Evolutionary conservation across 305 asterid genomes (phyloP).

Genomic region (Stenogyne calaminthoides): DNA sequence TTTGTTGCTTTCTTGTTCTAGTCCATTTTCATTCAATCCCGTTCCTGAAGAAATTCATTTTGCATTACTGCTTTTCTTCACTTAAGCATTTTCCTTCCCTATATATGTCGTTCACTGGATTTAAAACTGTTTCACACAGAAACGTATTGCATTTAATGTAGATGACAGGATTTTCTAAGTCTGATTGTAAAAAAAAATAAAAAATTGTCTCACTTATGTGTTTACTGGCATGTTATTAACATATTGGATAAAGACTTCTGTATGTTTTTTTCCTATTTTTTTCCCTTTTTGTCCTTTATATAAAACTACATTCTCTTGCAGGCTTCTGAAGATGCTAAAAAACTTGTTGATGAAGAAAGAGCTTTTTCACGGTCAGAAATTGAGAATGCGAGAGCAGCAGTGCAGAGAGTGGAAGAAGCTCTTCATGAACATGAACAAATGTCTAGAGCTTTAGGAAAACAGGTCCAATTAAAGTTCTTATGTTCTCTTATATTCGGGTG

Average conservation of each 20-base stretch:
- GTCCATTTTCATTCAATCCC: neutral
- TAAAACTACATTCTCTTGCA: slow-evolving; percentile 30
- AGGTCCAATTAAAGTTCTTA: slow-evolving; percentile 49
- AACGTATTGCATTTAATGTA: neutral
- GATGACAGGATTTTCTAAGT: neutral
- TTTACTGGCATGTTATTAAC: neutral
- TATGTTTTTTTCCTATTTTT: neutral
- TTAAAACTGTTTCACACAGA: neutral
- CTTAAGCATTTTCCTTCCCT: neutral
- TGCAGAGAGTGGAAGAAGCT: slow-evolving; percentile 97
- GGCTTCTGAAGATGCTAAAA: slow-evolving; percentile 99
- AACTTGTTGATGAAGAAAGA: slow-evolving; percentile 87
- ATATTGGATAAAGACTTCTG: slow-evolving; percentile 4
- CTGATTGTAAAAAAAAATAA: neutral
- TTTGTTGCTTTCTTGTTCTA: neutral
- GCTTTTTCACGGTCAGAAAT: slow-evolving; percentile 92
- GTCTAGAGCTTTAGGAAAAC: slow-evolving; percentile 84
- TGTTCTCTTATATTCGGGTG: neutral
- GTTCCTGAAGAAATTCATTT: neutral
- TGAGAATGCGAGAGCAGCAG: slow-evolving; percentile 95
- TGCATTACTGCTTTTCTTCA: neutral
- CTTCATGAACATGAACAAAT: slow-evolving; percentile 88
- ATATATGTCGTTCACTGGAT: no score
- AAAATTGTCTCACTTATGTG: neutral
- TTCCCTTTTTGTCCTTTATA: neutral